phyloP scores from a whole-genome alignment of 768 basidiomycete species.

The Leucocoprinus leucothites region DNA sequence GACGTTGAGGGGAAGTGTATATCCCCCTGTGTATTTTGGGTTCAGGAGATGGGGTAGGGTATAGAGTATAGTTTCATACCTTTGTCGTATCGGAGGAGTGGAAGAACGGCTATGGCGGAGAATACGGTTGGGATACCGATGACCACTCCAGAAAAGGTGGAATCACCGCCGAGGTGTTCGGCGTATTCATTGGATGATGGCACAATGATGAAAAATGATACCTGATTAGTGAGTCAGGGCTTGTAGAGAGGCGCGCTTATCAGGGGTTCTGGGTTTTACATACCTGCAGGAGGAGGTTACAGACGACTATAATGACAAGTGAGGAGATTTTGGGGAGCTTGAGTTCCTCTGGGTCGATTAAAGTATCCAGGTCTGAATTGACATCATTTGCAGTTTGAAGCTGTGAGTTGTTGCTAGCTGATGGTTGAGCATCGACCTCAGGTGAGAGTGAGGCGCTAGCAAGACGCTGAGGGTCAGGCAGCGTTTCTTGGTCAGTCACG shows the following conservation, averaged over 20 bases:
- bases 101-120: constrained; percentile 54
- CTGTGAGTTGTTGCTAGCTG: too few species aligned
- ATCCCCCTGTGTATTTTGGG: constrained; percentile 42
- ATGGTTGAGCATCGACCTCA: too few species aligned
- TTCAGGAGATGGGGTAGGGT: background rate
- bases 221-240: constrained; percentile 25
- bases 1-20: constrained; percentile 52
- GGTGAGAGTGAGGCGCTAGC: too few species aligned
- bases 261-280: background rate
- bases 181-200: constrained; percentile 65
- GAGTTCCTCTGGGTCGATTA: constrained; percentile 18
- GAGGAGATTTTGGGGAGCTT: constrained; percentile 25
- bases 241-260: too few species aligned
- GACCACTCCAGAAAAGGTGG: constrained; percentile 64
- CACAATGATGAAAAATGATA: constrained; percentile 68
- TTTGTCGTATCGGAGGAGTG: constrained; percentile 51
- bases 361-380: background rate
- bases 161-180: constrained; percentile 54
- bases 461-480: too few species aligned
- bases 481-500: too few species aligned
- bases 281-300: constrained; percentile 29
- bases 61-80: constrained; percentile 30
- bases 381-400: too few species aligned
- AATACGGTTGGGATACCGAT: constrained; percentile 67
- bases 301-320: constrained; percentile 24